Conservation (phyloP, 1,139 yeast species). For the Geotrichum restrictum region DNA sequence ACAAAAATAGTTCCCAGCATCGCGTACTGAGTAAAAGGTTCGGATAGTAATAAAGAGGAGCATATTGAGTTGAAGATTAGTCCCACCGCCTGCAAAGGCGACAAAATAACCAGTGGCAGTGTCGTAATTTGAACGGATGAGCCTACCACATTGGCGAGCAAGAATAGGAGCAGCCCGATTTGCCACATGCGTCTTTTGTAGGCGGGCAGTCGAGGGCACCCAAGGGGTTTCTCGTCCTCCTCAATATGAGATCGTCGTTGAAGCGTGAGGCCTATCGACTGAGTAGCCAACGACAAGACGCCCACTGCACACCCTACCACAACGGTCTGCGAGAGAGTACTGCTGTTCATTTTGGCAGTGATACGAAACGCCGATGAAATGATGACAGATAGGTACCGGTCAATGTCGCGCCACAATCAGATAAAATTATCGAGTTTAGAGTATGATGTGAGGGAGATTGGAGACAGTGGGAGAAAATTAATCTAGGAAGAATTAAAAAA, state of each 20-base stretch:
- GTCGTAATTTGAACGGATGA: constrained; percentile 81
- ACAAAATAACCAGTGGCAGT: constrained; percentile 70
- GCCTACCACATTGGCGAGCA: constrained; percentile 73
- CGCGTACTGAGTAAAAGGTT: constrained; percentile 58
- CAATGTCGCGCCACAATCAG: too few species aligned
- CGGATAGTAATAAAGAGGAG: constrained; percentile 64
- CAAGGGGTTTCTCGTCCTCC: constrained; percentile 33
- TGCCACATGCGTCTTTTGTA: constrained; percentile 70
- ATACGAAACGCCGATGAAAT: not conserved
- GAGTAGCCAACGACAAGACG: constrained; percentile 71
- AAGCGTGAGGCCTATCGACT: constrained; percentile 76
- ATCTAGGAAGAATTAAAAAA: not conserved
- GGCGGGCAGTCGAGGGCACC: constrained; percentile 39
- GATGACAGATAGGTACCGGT: too few species aligned
- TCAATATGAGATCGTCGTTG: constrained; percentile 71
- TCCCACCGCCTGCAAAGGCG: constrained; percentile 85
- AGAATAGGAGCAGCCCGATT: constrained; percentile 66
- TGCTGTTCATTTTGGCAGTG: constrained; percentile 3
- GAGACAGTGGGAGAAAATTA: not conserved
- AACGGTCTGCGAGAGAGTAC: constrained; percentile 22
- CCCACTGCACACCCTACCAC: constrained; percentile 68
- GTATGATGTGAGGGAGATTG: not conserved
- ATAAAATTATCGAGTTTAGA: too few species aligned
- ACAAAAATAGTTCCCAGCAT: constrained; percentile 65
- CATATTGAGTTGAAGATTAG: constrained; percentile 79